Base-by-base conservation (phyloP, 164 flowering plant species). In the Warburgia ugandensis region DNA sequence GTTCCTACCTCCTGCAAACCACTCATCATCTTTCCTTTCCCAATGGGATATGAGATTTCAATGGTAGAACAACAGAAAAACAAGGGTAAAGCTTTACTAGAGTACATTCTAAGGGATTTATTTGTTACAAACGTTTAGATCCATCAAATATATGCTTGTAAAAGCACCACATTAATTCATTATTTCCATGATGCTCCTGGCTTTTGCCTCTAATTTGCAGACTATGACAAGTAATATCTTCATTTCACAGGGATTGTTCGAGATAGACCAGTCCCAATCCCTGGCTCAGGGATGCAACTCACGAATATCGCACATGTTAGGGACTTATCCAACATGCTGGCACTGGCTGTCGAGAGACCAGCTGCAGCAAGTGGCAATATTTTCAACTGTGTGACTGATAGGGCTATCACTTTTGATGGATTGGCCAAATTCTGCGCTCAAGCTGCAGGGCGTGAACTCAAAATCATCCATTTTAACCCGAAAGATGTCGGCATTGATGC, bases 211-310 rank as follows among this genome's bases (percentile, higher is more conserved):
- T 50, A 10, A 29, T 33, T 16, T 22, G 1, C 20, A 6, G 11
- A 20, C 14, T 21, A 4, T 21, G 4, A 17, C 20, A 21, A 19
- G 20, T 14, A 8, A 3, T 1, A 25, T 12, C 22, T 4, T 3
- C 47, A 16, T 11, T 50, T 59, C 17, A 11, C 79, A 92, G 99
- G 99, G 50, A 86, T 92, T 60, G 97, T 92, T 30, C 74, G 99
- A 20, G 78, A 81, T 58, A 76, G 99, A 56, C 84, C 96, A 14
- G 76, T 92, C 43, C 95, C 76, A 2, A 92, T 92, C 64, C 99
- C 99, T 5, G 95, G 97, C 23, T 86, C 99, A 7, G 99, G 99
- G 48, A 75, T 92, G 94, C 99, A 92, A 50, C 89, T 92, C 23
- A 88, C 94, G 14, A 92, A 92, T 78, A 92, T 92, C 0, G 42